Conservation (phyloP, 306 rosid genomes). For the Castanea mollissima region DNA sequence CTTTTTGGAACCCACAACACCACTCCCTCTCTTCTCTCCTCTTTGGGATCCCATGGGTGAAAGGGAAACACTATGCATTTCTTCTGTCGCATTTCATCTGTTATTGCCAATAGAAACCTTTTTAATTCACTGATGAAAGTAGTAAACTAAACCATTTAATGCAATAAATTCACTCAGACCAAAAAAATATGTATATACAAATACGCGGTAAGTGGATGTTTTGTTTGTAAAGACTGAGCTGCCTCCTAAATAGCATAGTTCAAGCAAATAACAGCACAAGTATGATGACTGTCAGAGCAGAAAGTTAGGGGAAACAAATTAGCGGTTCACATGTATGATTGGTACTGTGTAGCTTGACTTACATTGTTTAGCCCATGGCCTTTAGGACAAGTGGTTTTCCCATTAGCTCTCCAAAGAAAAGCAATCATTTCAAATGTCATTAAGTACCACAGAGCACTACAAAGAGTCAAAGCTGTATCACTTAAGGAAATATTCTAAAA, state of each 20-base stretch:
- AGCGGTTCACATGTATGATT: background rate
- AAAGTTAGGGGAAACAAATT: background rate
- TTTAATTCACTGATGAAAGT: background rate
- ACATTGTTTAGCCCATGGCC: too few species aligned
- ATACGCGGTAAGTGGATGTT: background rate
- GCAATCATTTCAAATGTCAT: too few species aligned
- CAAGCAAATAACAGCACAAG: too few species aligned
- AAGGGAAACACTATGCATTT: constrained; percentile 41
- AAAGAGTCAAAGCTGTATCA: too few species aligned
- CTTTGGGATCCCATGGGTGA: constrained; percentile 37
- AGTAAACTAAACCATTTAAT: background rate
- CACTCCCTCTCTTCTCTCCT: constrained; percentile 30
- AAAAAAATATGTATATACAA: background rate
- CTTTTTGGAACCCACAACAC: constrained; percentile 40
- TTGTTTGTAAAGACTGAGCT: background rate
- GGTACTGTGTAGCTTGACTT: too few species aligned
- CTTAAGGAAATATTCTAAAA: too few species aligned
- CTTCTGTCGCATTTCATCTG: constrained; percentile 21
- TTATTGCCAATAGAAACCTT: constrained; percentile 8
- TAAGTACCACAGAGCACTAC: too few species aligned
- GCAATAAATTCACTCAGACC: background rate
- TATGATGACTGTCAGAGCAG: background rate
- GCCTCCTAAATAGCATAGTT: too few species aligned
- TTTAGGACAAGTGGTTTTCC: too few species aligned
- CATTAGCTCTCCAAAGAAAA: too few species aligned